A percentile compares a stretch with the other conserved stretches of the same genome.
Evolutionary conservation across 2,329 filamentous ascomycete species (phyloP).

Genomic region (Metarhizium humberi): DNA sequence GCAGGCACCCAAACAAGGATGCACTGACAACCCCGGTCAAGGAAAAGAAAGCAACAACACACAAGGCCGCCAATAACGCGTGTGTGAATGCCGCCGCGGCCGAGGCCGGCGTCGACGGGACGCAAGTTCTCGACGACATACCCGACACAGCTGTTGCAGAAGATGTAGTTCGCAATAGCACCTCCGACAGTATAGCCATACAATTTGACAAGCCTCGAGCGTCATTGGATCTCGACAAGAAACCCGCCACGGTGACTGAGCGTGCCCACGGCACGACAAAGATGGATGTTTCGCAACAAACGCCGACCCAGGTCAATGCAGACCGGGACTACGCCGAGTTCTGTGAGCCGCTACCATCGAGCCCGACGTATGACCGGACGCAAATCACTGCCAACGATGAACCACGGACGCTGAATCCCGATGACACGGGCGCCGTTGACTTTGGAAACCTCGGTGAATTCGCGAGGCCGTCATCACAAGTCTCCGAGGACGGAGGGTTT

Average conservation of each 20-base stretch:
- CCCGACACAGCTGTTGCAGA: slow-evolving; percentile 2
- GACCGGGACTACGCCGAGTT: slow-evolving; percentile 46
- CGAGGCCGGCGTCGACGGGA: neutral
- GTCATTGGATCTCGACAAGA: neutral
- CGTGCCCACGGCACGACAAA: slow-evolving; percentile 5
- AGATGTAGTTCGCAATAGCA: slow-evolving; percentile 3
- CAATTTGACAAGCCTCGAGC: slow-evolving; percentile 7
- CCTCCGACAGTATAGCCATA: neutral
- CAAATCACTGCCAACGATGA: slow-evolving; percentile 21
- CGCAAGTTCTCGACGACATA: slow-evolving; percentile 1
- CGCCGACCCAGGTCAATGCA: slow-evolving; percentile 47
- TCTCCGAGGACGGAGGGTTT: slow-evolving; percentile 31
- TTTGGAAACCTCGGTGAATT: slow-evolving; percentile 29
- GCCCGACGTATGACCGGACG: slow-evolving; percentile 15
- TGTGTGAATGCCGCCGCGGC: neutral
- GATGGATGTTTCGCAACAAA: slow-evolving; percentile 40
- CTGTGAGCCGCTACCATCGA: slow-evolving; percentile 19
- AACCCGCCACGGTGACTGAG: neutral
- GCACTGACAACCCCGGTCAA: neutral
- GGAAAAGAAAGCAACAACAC: slow-evolving; percentile 7
- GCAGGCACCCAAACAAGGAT: slow-evolving; percentile 2
- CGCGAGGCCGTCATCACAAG: slow-evolving; percentile 28
- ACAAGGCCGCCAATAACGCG: slow-evolving; percentile 1
- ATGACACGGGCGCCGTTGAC: slow-evolving; percentile 41
- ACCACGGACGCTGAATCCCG: slow-evolving; percentile 29